Conservation (phyloP, 2,329 filamentous ascomycete species). For the Xylariales sp. region DNA sequence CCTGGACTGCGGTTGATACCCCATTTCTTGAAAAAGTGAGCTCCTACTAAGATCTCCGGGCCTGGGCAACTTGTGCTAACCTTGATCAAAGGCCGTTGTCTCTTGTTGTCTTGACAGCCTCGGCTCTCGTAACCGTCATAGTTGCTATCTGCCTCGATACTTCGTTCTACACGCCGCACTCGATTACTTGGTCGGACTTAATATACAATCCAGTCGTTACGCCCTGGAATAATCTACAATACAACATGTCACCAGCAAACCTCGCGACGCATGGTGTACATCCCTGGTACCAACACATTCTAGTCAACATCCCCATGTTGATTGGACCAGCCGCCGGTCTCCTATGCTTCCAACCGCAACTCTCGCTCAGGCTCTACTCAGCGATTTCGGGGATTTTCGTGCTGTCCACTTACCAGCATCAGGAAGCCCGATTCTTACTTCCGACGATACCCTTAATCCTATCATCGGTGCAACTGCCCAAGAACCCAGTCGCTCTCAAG, state of each 20-base stretch:
- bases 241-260: conserved; percentile 68
- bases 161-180: conserved; percentile 66
- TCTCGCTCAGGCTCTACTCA: conserved; percentile 63
- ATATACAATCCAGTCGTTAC: conserved; percentile 65
- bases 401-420: conserved; percentile 71
- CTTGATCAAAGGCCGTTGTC: conserved; percentile 46
- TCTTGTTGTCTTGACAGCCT: conserved; percentile 58
- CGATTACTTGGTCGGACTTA: conserved; percentile 61
- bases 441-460: conserved; percentile 73
- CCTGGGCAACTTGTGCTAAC: conserved; percentile 11
- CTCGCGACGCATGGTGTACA: conserved; percentile 72
- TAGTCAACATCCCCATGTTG: conserved; percentile 67
- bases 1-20: conserved; percentile 79
- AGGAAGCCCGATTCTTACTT: conserved; percentile 74
- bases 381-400: conserved; percentile 67
- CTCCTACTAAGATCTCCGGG: conserved; percentile 12
- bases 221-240: conserved; percentile 71
- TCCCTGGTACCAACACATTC: conserved; percentile 71
- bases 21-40: conserved; percentile 77
- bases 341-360: conserved; percentile 52
- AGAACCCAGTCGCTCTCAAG: conserved; percentile 41
- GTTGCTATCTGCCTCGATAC: conserved; percentile 81
- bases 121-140: conserved; percentile 62
- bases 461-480: conserved; percentile 66
- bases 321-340: conserved; percentile 65